Evolutionary conservation across 331 rosid genomes (phyloP).

Genomic region (Malus hybrid): DNA sequence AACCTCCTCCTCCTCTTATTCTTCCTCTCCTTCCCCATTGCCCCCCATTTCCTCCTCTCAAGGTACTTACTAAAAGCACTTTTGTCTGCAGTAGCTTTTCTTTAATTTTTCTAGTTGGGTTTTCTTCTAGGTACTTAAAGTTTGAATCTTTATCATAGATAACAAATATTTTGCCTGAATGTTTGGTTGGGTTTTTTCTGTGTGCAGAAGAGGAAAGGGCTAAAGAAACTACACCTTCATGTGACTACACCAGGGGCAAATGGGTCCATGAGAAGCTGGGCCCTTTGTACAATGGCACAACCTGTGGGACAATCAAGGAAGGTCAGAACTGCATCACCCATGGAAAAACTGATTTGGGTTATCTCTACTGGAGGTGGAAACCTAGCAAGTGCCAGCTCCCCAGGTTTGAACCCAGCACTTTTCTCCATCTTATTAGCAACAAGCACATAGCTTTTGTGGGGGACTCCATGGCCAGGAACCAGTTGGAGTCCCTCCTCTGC

Average conservation of each 20-base stretch:
- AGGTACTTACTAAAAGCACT: constrained; percentile 21
- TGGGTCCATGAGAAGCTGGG: constrained; percentile 60
- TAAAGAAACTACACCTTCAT: constrained; percentile 18
- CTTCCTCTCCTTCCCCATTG: constrained; percentile 9
- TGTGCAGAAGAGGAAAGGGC: constrained; percentile 22
- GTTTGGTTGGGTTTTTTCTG: constrained; percentile 2
- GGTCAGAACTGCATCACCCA: constrained; percentile 74
- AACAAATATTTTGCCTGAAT: neutral
- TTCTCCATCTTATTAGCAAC: constrained; percentile 42
- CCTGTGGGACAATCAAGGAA: constrained; percentile 66
- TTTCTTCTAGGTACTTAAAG: constrained; percentile 1
- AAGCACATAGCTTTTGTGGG: constrained; percentile 79
- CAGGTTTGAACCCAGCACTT: constrained; percentile 66
- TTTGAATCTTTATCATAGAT: neutral
- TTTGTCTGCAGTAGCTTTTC: neutral
- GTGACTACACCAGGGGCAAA: constrained; percentile 65
- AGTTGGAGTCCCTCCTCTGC: constrained; percentile 82
- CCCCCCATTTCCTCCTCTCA: constrained; percentile 16
- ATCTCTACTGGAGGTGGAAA: constrained; percentile 80
- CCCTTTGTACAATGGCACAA: constrained; percentile 75
- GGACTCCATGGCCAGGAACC: constrained; percentile 94
- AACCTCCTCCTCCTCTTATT: neutral
- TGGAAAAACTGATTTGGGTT: constrained; percentile 62
- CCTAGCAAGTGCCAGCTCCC: constrained; percentile 58
- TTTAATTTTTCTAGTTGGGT: neutral